Base-by-base conservation (phyloP, 148 eudicot genomes). In the Talinum fruticosum region DNA sequence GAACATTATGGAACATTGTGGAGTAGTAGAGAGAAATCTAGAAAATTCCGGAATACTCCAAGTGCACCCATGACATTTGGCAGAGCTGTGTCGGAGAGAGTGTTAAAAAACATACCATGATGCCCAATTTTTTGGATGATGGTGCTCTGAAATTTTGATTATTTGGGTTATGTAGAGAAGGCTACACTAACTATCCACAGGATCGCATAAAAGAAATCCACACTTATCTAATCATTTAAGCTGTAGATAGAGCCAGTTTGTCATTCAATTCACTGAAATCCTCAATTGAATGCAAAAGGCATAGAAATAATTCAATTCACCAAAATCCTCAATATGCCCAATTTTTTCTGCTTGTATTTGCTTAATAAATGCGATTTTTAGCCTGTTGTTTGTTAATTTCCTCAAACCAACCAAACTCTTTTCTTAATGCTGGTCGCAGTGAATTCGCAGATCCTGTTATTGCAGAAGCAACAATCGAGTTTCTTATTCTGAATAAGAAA, bases 361-460 rank as follows among this genome's bases (percentile, higher is more conserved):
- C 64, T 57, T n/a, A 57, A 18, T 16, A 16, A 51, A 51, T 51
- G 57, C 0, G 5, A 5, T 51, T 23, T 51, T 51, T 51, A 51
- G 57, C 57, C 57, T 51, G 57, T 19, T n/a, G n/a, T n/a, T n/a
- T n/a, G n/a, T n/a, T n/a, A n/a, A n/a, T n/a, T n/a, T n/a, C n/a
- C n/a, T n/a, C n/a, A n/a, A n/a, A 80, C 65, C 49, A 28, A 44
- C 72, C n/a, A 41, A 75, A 72, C 41, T 66, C n/a, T 76, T n/a
- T 37, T 79, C 62, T 54, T 81, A 34, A 51, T 76, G 76, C 75
- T 78, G 69, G 44, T 83, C 86, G 89, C 95, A 93, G 99, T 79
- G 99, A 96, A 84, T 96, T 96, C 82, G 93, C 99, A 65, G 99
- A 96, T 79, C 90, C 97, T 83, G 86, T 83, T 84, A 87, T 90